Percentiles rank a stretch among this genome's conserved stretches.
Evolutionary conservation across 306 rosid genomes (phyloP).

Genomic region (Trifolium dubium): DNA sequence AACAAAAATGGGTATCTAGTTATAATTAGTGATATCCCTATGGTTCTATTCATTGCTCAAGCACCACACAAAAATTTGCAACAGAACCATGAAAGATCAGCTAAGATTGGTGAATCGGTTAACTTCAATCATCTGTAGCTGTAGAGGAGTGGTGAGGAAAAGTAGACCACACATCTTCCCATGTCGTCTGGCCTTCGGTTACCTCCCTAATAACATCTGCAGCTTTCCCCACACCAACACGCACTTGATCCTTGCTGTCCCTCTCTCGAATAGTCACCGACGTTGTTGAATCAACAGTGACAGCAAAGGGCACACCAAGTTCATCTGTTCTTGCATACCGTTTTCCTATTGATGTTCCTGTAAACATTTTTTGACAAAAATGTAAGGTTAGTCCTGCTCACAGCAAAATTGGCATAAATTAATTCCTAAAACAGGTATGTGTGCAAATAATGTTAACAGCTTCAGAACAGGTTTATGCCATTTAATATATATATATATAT

Average conservation of each 20-base stretch:
- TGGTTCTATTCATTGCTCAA: constrained; percentile 34
- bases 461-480: neutral
- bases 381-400: neutral
- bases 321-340: constrained; percentile 92
- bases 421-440: neutral
- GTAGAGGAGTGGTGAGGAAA: constrained; percentile 75
- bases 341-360: constrained; percentile 88
- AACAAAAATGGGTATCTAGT: constrained; percentile 10
- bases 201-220: constrained; percentile 67
- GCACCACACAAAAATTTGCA: neutral
- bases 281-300: constrained; percentile 73
- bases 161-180: constrained; percentile 77
- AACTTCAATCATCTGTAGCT: constrained; percentile 58
- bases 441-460: neutral
- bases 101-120: neutral
- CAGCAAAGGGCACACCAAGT: constrained; percentile 90
- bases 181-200: constrained; percentile 64
- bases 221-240: constrained; percentile 69
- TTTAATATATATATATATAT: neutral
- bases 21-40: neutral
- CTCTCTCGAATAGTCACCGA: constrained; percentile 87
- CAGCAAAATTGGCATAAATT: constrained; percentile 1
- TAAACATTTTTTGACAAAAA: constrained; percentile 25
- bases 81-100: constrained; percentile 16
- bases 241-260: constrained; percentile 88